Conservation (phyloP, 148 eudicot genomes). For the Tetragonia tetragonoides region DNA sequence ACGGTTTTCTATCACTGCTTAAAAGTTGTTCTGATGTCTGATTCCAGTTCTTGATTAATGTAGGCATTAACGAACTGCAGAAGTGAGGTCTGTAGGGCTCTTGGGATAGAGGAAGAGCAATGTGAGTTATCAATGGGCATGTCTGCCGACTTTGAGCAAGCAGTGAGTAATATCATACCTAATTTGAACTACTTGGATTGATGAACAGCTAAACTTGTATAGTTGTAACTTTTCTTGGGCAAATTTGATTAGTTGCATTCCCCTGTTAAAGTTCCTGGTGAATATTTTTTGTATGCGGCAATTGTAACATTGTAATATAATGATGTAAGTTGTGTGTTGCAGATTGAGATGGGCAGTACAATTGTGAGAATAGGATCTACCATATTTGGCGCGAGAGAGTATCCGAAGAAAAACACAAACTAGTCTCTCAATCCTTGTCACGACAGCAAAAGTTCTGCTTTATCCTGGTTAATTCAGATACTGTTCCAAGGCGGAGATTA, state of each 20-base stretch:
- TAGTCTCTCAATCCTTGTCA: background rate
- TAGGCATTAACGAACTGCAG: conserved; percentile 77
- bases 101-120: conserved; percentile 75
- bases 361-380: conserved; percentile 87
- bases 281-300: no score
- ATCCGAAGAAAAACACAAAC: conserved; percentile 42
- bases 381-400: conserved; percentile 93
- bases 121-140: conserved; percentile 98
- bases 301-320: background rate
- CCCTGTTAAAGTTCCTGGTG: background rate
- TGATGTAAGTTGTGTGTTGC: conserved; percentile 28
- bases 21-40: conserved; percentile 2
- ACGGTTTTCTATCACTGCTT: background rate
- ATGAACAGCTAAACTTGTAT: background rate
- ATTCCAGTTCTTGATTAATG: conserved; percentile 20
- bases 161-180: conserved; percentile 47
- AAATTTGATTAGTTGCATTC: background rate
- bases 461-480: background rate
- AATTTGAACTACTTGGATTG: background rate
- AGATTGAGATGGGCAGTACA: conserved; percentile 97
- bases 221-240: no score
- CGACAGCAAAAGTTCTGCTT: background rate
- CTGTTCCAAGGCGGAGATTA: background rate
- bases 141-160: conserved; percentile 97
- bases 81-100: conserved; percentile 72